phyloP scores from a whole-genome alignment of 371 early-diverging fungal species.

The Basidiobolus heterosporus region DNA sequence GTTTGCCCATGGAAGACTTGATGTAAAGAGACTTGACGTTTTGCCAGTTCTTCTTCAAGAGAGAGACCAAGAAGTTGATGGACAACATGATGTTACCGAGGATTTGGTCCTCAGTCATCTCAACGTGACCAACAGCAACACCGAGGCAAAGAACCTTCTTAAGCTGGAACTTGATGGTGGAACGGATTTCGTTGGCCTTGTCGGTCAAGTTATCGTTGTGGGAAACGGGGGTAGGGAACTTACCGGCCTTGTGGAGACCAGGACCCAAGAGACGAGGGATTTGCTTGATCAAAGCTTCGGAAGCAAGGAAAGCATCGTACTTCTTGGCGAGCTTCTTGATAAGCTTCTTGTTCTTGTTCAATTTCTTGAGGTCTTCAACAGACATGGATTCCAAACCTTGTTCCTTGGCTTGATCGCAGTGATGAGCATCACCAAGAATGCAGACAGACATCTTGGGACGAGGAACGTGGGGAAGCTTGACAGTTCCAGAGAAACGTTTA shows the following conservation, averaged over 20 bases:
- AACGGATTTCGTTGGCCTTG: slow-evolving; percentile 87
- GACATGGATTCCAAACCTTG: slow-evolving; percentile 85
- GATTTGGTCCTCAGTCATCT: slow-evolving; percentile 90
- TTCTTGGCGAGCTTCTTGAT: slow-evolving; percentile 95
- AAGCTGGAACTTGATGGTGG: slow-evolving; percentile 98
- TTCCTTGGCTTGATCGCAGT: slow-evolving; percentile 88
- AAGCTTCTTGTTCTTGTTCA: slow-evolving; percentile 98
- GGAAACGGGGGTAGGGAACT: slow-evolving; percentile 95
- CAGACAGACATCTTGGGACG: slow-evolving; percentile 86
- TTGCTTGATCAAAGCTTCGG: slow-evolving; percentile 95
- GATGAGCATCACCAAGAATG: slow-evolving; percentile 92
- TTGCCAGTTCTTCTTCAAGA: slow-evolving; percentile 98
- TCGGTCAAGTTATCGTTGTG: slow-evolving; percentile 79
- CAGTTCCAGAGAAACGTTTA: slow-evolving; percentile 96
- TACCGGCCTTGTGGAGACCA: slow-evolving; percentile 91
- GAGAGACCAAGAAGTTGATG: slow-evolving; percentile 93
- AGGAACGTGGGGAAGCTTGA: slow-evolving; percentile 85
- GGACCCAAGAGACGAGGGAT: slow-evolving; percentile 95
- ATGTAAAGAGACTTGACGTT: slow-evolving; percentile 97
- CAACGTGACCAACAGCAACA: slow-evolving; percentile 94
- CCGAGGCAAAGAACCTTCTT: slow-evolving; percentile 97
- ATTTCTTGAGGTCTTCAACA: slow-evolving; percentile 96
- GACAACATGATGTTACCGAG: slow-evolving; percentile 94
- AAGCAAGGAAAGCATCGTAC: slow-evolving; percentile 94
- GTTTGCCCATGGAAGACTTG: slow-evolving; percentile 96